phyloP scores from a whole-genome alignment of 2,329 filamentous ascomycete species.

The Phoma sp. region DNA sequence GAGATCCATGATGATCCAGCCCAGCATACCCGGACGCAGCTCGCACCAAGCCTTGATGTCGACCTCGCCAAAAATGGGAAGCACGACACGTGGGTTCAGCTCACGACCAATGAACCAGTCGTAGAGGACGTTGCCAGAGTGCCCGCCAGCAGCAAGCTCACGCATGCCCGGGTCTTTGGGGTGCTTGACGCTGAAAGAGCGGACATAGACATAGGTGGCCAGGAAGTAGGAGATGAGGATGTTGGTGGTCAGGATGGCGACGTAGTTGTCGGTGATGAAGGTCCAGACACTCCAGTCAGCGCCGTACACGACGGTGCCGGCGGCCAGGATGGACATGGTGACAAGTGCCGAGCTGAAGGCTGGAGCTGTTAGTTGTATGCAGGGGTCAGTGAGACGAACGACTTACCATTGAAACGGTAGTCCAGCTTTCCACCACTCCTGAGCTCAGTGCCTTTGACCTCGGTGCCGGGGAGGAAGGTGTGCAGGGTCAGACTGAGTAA shows the following conservation, averaged over 20 bases:
- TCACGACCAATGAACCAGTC: conserved; percentile 98
- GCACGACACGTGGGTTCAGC: conserved; percentile 82
- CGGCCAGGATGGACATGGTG: conserved; percentile 72
- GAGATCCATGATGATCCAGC: conserved; percentile 85
- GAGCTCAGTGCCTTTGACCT: conserved; percentile 73
- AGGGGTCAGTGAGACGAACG: conserved; percentile 5
- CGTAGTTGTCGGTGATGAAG: conserved; percentile 89
- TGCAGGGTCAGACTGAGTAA: conserved; percentile 76
- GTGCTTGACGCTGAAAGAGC: conserved; percentile 78
- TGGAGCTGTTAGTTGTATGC: conserved; percentile 46
- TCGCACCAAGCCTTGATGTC: conserved; percentile 93
- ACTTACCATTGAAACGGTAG: conserved; percentile 73
- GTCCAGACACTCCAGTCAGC: conserved; percentile 88
- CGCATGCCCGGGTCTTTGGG: conserved; percentile 73
- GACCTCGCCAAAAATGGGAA: conserved; percentile 82
- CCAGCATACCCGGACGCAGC: conserved; percentile 87
- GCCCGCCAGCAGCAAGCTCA: conserved; percentile 81
- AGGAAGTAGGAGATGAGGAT: conserved; percentile 76
- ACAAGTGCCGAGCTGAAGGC: conserved; percentile 78
- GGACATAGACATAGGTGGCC: conserved; percentile 79
- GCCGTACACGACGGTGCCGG: conserved; percentile 78
- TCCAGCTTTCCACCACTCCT: conserved; percentile 74
- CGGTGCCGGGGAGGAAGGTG: conserved; percentile 75
- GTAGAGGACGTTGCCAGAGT: conserved; percentile 84
- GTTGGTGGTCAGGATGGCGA: conserved; percentile 84